Conservation (phyloP, 495 filamentous ascomycete species). For the Acidomyces sp. region DNA sequence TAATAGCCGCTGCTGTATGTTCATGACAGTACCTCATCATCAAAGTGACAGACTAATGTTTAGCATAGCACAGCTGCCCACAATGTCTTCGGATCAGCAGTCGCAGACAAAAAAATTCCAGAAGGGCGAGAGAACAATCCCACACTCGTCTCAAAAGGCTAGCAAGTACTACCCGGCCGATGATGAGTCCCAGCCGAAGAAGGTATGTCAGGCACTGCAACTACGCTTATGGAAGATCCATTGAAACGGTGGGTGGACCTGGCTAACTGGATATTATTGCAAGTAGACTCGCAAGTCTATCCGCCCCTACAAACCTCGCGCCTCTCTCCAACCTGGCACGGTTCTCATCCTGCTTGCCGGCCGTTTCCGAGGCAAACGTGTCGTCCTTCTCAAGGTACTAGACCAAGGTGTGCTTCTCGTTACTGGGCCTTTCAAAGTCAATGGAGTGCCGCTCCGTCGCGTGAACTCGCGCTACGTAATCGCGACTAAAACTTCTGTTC, state of each 20-base stretch:
- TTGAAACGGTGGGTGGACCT: too few relatives aligned
- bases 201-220: slow-evolving; percentile 58
- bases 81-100: slow-evolving; percentile 18
- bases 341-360: slow-evolving; percentile 97
- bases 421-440: slow-evolving; percentile 99
- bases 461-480: slow-evolving; percentile 99
- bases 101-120: slow-evolving; percentile 86
- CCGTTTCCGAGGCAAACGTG: slow-evolving; percentile 99
- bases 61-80: slow-evolving; percentile 13
- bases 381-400: slow-evolving; percentile 94
- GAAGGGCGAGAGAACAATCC: slow-evolving; percentile 87
- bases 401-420: slow-evolving; percentile 94
- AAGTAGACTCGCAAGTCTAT: slow-evolving; percentile 83
- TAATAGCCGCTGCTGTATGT: too few relatives aligned
- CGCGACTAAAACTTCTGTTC: slow-evolving; percentile 82
- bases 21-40: too few relatives aligned
- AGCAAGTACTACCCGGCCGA: slow-evolving; percentile 99
- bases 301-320: slow-evolving; percentile 69
- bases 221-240: too few relatives aligned
- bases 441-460: slow-evolving; percentile 94
- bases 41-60: too few relatives aligned
- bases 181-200: slow-evolving; percentile 79
- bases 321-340: slow-evolving; percentile 80
- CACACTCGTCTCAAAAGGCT: slow-evolving; percentile 74
- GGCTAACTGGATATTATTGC: slow-evolving; percentile 13